phyloP scores from a whole-genome alignment of 108 stramenopile genomes.

The Skeletonema tropicum region DNA sequence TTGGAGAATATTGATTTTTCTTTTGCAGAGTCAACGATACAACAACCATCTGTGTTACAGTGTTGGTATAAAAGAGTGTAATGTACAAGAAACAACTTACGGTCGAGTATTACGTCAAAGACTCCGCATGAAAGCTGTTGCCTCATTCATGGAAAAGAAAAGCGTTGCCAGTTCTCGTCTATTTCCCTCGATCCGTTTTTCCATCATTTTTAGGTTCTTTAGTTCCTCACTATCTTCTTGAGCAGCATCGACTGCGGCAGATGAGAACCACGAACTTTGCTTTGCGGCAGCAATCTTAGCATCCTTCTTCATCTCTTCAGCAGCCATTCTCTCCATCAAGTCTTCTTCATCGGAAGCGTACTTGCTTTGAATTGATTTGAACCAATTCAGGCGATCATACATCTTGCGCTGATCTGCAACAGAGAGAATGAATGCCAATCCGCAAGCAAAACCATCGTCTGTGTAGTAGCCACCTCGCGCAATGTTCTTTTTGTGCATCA shows the following conservation, averaged over 20 bases:
- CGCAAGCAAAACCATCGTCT: slow-evolving; percentile 80
- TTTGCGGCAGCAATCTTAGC: slow-evolving; percentile 51
- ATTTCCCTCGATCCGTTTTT: slow-evolving; percentile 53
- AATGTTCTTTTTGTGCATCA: slow-evolving; percentile 63
- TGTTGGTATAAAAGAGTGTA: slow-evolving; percentile 15
- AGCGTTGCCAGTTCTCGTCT: slow-evolving; percentile 62
- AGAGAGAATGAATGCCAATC: slow-evolving; percentile 60
- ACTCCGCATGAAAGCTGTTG: slow-evolving; percentile 49
- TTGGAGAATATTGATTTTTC: slow-evolving; percentile 22
- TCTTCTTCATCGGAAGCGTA: slow-evolving; percentile 50
- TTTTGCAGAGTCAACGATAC: slow-evolving; percentile 14
- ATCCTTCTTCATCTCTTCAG: slow-evolving; percentile 38
- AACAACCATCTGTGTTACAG: slow-evolving; percentile 37
- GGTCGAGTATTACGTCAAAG: not conserved
- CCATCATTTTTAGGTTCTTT: slow-evolving; percentile 45
- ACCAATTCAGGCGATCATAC: slow-evolving; percentile 64
- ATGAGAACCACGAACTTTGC: slow-evolving; percentile 45
- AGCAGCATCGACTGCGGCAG: slow-evolving; percentile 14
- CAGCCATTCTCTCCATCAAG: slow-evolving; percentile 38
- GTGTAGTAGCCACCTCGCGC: slow-evolving; percentile 66
- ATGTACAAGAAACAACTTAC: not conserved
- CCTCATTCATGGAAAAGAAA: slow-evolving; percentile 54
- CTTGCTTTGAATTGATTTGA: slow-evolving; percentile 59
- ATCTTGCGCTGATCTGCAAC: slow-evolving; percentile 50
- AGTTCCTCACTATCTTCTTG: slow-evolving; percentile 52